Percentiles rank a stretch among this genome's conserved stretches.
Evolutionary conservation across 306 rosid genomes (phyloP).

Genomic region (Arachis stenosperma): DNA sequence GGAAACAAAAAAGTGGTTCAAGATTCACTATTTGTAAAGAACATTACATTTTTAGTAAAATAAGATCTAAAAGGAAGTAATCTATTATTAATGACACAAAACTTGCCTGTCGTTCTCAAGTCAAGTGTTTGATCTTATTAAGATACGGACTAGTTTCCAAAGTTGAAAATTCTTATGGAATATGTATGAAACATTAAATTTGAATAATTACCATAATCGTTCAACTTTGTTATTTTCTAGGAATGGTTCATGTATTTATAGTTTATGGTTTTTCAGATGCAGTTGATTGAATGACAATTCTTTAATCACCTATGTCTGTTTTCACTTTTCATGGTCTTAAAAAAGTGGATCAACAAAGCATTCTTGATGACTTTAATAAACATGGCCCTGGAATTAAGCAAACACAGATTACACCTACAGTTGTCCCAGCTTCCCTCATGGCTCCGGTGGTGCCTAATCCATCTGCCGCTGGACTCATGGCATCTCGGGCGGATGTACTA

Average conservation of each 20-base stretch:
- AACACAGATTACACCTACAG: constrained; percentile 61
- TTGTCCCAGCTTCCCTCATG: constrained; percentile 51
- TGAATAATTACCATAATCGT: neutral
- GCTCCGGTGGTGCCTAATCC: constrained; percentile 60
- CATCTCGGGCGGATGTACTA: constrained; percentile 84
- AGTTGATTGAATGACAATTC: constrained; percentile 21
- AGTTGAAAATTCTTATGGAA: neutral
- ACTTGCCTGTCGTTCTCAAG: neutral
- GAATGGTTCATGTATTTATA: neutral
- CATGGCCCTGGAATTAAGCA: constrained; percentile 84
- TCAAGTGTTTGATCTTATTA: constrained; percentile 4
- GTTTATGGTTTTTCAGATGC: constrained; percentile 23
- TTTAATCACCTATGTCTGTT: constrained; percentile 30
- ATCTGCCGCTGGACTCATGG: constrained; percentile 57
- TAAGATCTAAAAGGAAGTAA: neutral
- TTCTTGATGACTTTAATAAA: constrained; percentile 93
- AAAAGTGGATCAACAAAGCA: constrained; percentile 85
- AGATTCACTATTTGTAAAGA: neutral
- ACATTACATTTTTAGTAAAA: no score
- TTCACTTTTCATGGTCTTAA: constrained; percentile 76
- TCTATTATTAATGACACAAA: neutral
- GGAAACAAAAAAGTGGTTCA: no score
- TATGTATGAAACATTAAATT: constrained; percentile 1
- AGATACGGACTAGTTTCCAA: neutral
- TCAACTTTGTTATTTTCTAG: neutral